phyloP scores from a whole-genome alignment of 768 basidiomycete genomes.

The Favolaschia claudopus region DNA sequence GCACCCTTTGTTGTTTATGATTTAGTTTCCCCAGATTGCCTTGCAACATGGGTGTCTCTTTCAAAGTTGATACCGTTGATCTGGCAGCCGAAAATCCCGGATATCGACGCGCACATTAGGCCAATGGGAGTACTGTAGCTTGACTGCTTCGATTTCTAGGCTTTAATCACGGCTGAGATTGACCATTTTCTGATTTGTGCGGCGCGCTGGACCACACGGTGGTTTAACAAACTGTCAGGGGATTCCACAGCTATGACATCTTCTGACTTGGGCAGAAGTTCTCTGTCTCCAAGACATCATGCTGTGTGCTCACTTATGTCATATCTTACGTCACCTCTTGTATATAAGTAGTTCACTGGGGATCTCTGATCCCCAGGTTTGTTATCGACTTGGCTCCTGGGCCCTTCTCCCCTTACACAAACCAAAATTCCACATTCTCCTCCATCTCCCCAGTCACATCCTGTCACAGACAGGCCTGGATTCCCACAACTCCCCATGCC shows the following conservation, averaged over 20 bases:
- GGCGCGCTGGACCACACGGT: slow-evolving; percentile 35
- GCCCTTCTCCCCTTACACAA: no score
- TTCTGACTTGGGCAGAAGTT: no score
- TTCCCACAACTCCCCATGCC: no score
- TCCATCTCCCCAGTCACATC: slow-evolving; percentile 47
- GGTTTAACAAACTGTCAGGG: slow-evolving; percentile 57
- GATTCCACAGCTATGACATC: no score
- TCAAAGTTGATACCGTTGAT: slow-evolving; percentile 43
- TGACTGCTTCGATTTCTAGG: background rate
- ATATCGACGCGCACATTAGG: slow-evolving; percentile 42
- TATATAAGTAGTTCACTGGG: no score
- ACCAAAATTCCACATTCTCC: slow-evolving; percentile 51
- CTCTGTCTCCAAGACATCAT: no score
- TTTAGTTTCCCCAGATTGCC: slow-evolving; percentile 35
- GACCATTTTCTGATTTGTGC: slow-evolving; percentile 43
- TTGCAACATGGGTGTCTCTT: slow-evolving; percentile 43
- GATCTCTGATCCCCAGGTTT: no score
- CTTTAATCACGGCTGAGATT: slow-evolving; percentile 39
- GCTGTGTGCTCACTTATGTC: no score
- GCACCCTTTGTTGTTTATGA: slow-evolving; percentile 47
- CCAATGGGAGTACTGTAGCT: slow-evolving; percentile 31
- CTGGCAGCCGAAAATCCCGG: slow-evolving; percentile 47
- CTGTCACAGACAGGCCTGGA: no score
- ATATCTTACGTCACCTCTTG: no score
- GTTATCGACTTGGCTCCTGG: no score